Conservation (phyloP, 2,329 filamentous ascomycete species). For the Penicillium glabrum region DNA sequence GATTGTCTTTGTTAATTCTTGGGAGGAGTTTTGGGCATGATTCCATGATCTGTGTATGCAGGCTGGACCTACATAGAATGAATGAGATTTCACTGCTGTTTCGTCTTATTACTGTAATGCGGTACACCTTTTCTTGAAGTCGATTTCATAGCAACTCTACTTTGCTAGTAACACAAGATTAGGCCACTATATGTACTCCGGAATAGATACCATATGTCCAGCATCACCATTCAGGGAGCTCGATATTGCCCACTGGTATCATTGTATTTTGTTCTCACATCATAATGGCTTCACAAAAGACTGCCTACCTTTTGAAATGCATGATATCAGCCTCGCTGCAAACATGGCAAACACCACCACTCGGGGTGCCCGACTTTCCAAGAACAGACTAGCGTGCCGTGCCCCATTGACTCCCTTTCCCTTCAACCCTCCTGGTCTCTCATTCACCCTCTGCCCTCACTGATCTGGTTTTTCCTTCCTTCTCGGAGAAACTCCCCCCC, state of each 20-base stretch:
- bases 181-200: too few species aligned
- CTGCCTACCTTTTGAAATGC: neutral
- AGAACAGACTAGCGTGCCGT: slow-evolving; percentile 21
- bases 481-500: neutral
- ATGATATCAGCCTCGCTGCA: slow-evolving; percentile 14
- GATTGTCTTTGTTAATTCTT: slow-evolving; percentile 8
- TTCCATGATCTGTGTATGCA: slow-evolving; percentile 16
- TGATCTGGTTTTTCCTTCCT: neutral
- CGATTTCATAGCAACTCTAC: neutral
- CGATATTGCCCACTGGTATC: too few species aligned
- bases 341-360: slow-evolving; percentile 13
- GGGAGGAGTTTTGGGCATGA: slow-evolving; percentile 14
- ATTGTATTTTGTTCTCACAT: too few species aligned
- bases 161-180: neutral
- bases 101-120: neutral
- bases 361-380: slow-evolving; percentile 12
- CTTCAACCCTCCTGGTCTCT: neutral
- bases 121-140: neutral
- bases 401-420: slow-evolving; percentile 3
- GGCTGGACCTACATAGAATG: slow-evolving; percentile 24
- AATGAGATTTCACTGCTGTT: neutral
- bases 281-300: too few species aligned
- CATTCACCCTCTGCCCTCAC: neutral
- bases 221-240: too few species aligned
- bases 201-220: too few species aligned